Conservation (phyloP, 2,329 filamentous ascomycete species). For the Zasmidium citrigriseum region DNA sequence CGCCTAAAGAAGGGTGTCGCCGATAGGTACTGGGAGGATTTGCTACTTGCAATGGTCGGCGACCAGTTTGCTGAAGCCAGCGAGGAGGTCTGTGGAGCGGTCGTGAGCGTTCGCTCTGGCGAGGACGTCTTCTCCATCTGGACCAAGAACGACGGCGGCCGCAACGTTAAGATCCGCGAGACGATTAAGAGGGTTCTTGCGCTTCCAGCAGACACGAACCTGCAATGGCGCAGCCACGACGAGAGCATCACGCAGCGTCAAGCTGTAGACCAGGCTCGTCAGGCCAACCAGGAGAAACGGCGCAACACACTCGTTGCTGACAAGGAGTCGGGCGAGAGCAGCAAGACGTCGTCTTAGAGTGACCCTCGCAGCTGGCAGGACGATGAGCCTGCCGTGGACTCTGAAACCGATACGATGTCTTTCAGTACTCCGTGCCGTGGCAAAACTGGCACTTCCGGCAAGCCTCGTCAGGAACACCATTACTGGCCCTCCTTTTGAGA, state of each 20-base stretch:
- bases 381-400: too few relatives aligned
- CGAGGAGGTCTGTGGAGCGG: slow-evolving; percentile 92
- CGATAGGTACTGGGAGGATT: slow-evolving; percentile 95
- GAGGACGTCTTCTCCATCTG: slow-evolving; percentile 98
- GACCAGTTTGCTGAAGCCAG: slow-evolving; percentile 91
- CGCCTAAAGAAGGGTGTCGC: slow-evolving; percentile 95
- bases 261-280: slow-evolving; percentile 86
- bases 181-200: slow-evolving; percentile 88
- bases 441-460: too few relatives aligned
- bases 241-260: slow-evolving; percentile 91
- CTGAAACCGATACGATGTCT: too few relatives aligned
- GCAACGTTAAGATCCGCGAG: slow-evolving; percentile 97
- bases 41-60: slow-evolving; percentile 85
- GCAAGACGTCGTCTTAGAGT: neutral
- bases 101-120: slow-evolving; percentile 89
- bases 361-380: too few relatives aligned
- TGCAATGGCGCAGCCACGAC: slow-evolving; percentile 95
- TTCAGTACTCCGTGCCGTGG: too few relatives aligned
- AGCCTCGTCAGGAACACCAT: neutral
- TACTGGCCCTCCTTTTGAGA: neutral
- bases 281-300: slow-evolving; percentile 54
- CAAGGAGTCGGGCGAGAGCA: slow-evolving; percentile 13
- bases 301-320: slow-evolving; percentile 37
- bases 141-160: slow-evolving; percentile 89
- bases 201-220: slow-evolving; percentile 83